Base-by-base conservation (phyloP, 2,329 filamentous ascomycete genomes). In the Pseudopyricularia cyperi region DNA sequence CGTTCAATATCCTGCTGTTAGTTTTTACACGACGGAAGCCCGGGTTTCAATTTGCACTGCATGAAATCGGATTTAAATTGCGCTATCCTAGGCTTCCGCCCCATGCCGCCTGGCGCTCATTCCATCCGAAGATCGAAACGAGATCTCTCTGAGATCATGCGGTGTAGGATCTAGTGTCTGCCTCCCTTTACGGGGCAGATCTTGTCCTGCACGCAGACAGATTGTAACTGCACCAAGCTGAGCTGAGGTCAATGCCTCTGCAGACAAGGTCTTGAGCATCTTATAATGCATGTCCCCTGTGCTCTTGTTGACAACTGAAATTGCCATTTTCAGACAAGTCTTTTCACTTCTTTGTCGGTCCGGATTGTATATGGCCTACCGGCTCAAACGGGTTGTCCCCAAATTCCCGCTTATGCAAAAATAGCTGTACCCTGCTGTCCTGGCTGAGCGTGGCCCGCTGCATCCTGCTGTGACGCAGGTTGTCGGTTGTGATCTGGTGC, bases 361-460 rank as follows among this genome's bases (percentile, higher is more conserved):
- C 50, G 24, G 28, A 17, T 2, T 37, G 39, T 34, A 51, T 22
- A 14, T 51, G 52, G 44, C 48, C 47, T 14, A 9, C 12, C 15
- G 48, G 19, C 26, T 47, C 28, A 22, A 19, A 46, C 19, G 35
- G 24, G 35, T 42, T 32, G 46, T 12, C 35, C 15, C 7, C 59
- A 47, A 61, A 58, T 1, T 53, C 60, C 64, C 88, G 75, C 54
- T 86, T 80, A 60, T 80, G 79, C 54, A 97, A 58, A 61, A 97
- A 97, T 52, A 71, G 80, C 58, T 88, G 78, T 37, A 97, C 83
- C 51, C 89, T 75, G 60, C 82, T 80, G 55, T 86, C 76, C 52
- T 77, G 73, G 60, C 68, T 70, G 62, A 76, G 63, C 35, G 75
- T 68, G 50, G 74, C 71, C 55, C 74, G 70, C 52, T 79, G 71